These are phyloP conservation scores for Euphorbia pulcherrima DNA, from an alignment of 345 rosid genomes.

Conservation along the genomic window DNA sequence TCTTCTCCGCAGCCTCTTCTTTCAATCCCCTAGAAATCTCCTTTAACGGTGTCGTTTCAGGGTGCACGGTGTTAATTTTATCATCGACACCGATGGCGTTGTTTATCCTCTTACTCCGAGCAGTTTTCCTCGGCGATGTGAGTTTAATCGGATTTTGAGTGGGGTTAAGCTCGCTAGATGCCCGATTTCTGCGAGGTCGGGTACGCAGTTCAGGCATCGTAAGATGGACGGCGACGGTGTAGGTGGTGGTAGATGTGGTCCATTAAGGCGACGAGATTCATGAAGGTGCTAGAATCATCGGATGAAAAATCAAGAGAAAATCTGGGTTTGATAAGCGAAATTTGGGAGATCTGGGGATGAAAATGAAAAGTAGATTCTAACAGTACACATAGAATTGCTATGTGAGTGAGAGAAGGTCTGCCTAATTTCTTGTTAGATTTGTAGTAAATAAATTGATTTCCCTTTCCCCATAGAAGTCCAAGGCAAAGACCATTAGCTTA, in stretches of 20 bases:
- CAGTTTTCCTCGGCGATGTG: constrained; percentile 24
- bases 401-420: neutral
- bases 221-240: constrained; percentile 1
- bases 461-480: neutral
- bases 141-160: constrained; percentile 27
- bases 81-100: constrained; percentile 25
- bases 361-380: constrained; percentile 16
- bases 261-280: constrained; percentile 28
- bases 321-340: constrained; percentile 23
- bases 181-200: constrained; percentile 41
- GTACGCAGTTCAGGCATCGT: constrained; percentile 54
- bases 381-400: neutral
- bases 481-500: neutral
- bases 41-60: constrained; percentile 24
- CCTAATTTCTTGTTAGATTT: neutral
- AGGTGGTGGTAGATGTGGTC: constrained; percentile 10
- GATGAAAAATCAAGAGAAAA: constrained; percentile 3
- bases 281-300: constrained; percentile 41
- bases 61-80: neutral
- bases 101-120: constrained; percentile 10
- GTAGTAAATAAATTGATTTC: neutral
- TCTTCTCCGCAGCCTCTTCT: constrained; percentile 30
- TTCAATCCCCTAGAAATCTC: constrained; percentile 24
- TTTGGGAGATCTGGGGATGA: constrained; percentile 40
- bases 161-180: constrained; percentile 22